Conservation (phyloP, 306 rosid genomes). For the Alnus glutinosa region DNA sequence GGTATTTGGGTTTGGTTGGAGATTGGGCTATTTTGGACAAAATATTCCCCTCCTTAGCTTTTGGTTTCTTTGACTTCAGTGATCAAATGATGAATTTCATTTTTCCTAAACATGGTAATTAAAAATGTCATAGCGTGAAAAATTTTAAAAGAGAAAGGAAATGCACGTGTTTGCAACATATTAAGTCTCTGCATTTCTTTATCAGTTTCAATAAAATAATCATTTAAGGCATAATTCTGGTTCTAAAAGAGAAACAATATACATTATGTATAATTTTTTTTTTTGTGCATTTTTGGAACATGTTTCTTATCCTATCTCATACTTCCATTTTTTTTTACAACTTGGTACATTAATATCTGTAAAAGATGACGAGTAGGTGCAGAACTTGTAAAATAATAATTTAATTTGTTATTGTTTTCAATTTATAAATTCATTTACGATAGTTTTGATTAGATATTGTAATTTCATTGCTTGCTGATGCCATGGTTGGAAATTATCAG, state of each 20-base stretch:
- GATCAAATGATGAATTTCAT: not conserved
- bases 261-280: not conserved
- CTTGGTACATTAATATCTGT: not conserved
- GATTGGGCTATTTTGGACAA: not conserved
- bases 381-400: not conserved
- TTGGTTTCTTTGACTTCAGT: not conserved
- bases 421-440: not conserved
- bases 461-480: not conserved
- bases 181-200: not conserved
- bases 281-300: not conserved
- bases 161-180: not conserved
- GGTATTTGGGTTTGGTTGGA: not conserved
- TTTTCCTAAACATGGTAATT: not conserved
- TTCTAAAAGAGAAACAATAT: not conserved
- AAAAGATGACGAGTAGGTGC: not conserved
- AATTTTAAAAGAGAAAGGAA: not conserved
- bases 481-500: constrained; percentile 36
- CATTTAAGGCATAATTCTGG: not conserved
- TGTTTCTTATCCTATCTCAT: not conserved
- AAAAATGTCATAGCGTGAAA: not conserved
- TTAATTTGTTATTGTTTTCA: not conserved
- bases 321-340: not conserved
- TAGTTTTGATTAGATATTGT: not conserved
- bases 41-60: not conserved
- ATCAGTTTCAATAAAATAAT: not conserved